These are phyloP conservation scores for Fagopyrum esculentum DNA, from an alignment of 148 eudicot genomes.

Conservation along the genomic window DNA sequence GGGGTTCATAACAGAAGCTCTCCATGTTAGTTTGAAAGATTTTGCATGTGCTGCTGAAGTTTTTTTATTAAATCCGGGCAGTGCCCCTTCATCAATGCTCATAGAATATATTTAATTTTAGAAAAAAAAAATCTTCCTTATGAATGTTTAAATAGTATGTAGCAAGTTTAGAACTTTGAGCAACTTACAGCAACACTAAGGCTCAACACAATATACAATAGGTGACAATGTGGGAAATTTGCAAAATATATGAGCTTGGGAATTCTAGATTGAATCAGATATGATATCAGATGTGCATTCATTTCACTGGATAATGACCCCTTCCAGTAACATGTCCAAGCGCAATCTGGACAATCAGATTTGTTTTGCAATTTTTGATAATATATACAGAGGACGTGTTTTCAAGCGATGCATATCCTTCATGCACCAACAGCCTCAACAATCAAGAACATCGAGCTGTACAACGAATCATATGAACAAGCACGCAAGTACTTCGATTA, in stretches of 20 bases:
- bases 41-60: background rate
- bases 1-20: background rate
- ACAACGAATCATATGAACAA: conserved; percentile 3
- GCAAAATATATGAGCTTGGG: background rate
- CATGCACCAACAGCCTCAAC: background rate
- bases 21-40: too few relatives aligned
- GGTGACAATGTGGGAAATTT: too few relatives aligned
- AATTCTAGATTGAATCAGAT: background rate
- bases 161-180: background rate
- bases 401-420: background rate
- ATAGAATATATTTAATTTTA: too few relatives aligned
- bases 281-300: background rate
- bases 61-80: background rate
- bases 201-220: too few relatives aligned
- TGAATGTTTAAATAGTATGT: too few relatives aligned
- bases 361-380: background rate
- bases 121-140: too few relatives aligned
- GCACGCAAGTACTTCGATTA: background rate
- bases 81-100: background rate
- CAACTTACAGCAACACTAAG: background rate
- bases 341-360: background rate
- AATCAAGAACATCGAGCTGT: background rate
- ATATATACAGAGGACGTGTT: background rate
- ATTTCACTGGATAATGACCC: background rate
- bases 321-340: background rate